Conservation (phyloP, 345 rosid species). For the Melastoma malabathricum region DNA sequence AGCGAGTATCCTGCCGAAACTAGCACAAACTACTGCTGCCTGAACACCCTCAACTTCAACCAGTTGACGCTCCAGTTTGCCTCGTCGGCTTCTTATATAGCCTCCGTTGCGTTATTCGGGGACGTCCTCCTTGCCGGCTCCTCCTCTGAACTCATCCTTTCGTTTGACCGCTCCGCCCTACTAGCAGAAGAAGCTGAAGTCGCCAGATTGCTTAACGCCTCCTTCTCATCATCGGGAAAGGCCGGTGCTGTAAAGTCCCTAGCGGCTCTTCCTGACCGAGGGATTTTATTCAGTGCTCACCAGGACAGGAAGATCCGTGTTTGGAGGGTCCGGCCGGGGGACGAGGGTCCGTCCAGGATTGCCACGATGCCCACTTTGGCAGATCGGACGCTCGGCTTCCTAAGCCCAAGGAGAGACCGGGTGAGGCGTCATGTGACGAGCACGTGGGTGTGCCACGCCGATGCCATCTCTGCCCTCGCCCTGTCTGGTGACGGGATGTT, state of each 20-base stretch:
- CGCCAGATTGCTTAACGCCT: constrained; percentile 1
- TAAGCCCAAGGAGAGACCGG: constrained; percentile 52
- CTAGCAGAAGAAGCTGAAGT: constrained; percentile 13
- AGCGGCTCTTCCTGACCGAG: constrained; percentile 42
- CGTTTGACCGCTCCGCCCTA: constrained; percentile 35
- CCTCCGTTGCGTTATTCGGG: constrained; percentile 49
- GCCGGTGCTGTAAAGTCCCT: constrained; percentile 72
- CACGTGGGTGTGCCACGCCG: constrained; percentile 86
- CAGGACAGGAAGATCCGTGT: constrained; percentile 93
- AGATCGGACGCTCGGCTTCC: constrained; percentile 50
- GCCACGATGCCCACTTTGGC: constrained; percentile 79
- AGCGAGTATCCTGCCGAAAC: too few relatives aligned
- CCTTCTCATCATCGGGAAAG: constrained; percentile 5
- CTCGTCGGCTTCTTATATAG: constrained; percentile 25
- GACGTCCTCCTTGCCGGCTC: constrained; percentile 65
- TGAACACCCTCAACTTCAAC: too few relatives aligned
- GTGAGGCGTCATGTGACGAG: constrained; percentile 61
- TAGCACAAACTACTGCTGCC: too few relatives aligned
- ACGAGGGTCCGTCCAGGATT: constrained; percentile 21
- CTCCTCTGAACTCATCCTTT: constrained; percentile 44
- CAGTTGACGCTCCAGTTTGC: too few relatives aligned
- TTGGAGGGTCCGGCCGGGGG: constrained; percentile 51
- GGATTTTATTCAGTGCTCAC: constrained; percentile 64
- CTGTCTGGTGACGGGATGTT: constrained; percentile 49
- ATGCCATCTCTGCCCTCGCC: constrained; percentile 69